A percentile compares a stretch with the other conserved stretches of the same genome.
phyloP scores from a whole-genome alignment of 179 eudicot genomes.

The Amaranthus tricolor region DNA sequence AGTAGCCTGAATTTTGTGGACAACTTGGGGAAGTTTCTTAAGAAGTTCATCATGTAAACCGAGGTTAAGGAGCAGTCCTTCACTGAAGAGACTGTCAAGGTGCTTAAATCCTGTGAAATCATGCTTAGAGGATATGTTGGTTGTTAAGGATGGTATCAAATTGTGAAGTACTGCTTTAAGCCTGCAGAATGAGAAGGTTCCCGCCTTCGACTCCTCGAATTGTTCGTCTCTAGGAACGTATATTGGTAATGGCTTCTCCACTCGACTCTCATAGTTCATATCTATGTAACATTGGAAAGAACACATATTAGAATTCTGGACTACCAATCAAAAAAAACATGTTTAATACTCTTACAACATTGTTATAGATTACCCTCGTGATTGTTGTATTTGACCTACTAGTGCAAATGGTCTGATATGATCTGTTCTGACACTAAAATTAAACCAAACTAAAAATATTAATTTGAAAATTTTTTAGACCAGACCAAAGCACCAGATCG shows the following conservation, averaged over 20 bases:
- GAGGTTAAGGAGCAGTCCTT: slow-evolving; percentile 68
- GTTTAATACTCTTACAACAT: no score
- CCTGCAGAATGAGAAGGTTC: slow-evolving; percentile 30
- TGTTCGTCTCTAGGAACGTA: slow-evolving; percentile 94
- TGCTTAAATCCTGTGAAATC: slow-evolving; percentile 78
- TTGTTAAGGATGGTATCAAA: slow-evolving; percentile 40
- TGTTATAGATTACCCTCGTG: no score
- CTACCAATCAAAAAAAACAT: no score
- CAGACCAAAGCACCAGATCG: no score
- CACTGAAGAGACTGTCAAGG: slow-evolving; percentile 80
- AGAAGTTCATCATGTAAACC: slow-evolving; percentile 76
- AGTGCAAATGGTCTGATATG: no score
- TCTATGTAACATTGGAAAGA: slow-evolving; percentile 32
- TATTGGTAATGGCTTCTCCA: slow-evolving; percentile 77
- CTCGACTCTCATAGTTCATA: slow-evolving; percentile 58
- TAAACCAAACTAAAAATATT: no score
- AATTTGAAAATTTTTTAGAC: no score
- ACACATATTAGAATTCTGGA: not conserved
- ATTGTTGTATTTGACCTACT: no score
- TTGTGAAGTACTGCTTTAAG: not conserved
- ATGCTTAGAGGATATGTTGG: slow-evolving; percentile 76
- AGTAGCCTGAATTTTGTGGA: slow-evolving; percentile 48
- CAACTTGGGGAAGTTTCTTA: slow-evolving; percentile 60
- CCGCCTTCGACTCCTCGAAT: slow-evolving; percentile 80
- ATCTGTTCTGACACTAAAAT: no score